Base-by-base conservation (phyloP, 495 filamentous ascomycete genomes). In the Aspergillus carlsbadensis region DNA sequence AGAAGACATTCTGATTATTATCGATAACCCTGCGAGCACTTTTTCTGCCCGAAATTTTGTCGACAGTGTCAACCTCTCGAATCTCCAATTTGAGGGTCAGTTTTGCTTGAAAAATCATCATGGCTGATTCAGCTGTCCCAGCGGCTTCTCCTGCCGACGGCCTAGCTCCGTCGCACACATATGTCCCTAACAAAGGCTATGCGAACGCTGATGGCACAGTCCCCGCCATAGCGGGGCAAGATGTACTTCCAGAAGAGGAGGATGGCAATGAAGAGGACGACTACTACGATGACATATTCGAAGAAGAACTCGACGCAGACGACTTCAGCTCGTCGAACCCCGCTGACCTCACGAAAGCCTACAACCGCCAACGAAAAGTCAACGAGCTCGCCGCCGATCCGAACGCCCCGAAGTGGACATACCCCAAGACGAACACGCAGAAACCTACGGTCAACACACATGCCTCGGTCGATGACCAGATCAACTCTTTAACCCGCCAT, bases 401-500 rank as follows among this genome's bases (percentile, higher is more conserved):
- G 51, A 78, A 83, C 59, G 68, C 70, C 34, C 72, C 79, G 48
- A 78, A 75, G 73, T 80, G 84, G 70, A 76, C 79, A 5, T 75
- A 80, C 21, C 85, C 85, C n/a, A 89, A 89, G 68, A 84, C 85
- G 51, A 96, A 96, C 63, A 78, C 85, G 2, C 91, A 96, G 65
- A 93, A 91, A 64, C 92, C 92, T 0, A 82, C 78, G 4, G 86
- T 89, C 13, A 96, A 96, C 68, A 89, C 87, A 0, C 73, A 80
- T 31, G 82, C 90, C 2, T 82, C 82, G 11, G 76, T 97, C 36
- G 92, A 97, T 65, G 94, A 98, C 66, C 89, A 97, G 53, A 84
- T 96, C 31, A 84, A 85, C 6, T 86, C 86, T 18, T 76, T 98
- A 14, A 86, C 92, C 20, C 87, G 85, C 56, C 91, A 96, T 74